A percentile compares a stretch with the other conserved stretches of the same genome.
phyloP scores from a whole-genome alignment of 192 early-diverging fungal species.

The Jimgerdemannia lactiflua region DNA sequence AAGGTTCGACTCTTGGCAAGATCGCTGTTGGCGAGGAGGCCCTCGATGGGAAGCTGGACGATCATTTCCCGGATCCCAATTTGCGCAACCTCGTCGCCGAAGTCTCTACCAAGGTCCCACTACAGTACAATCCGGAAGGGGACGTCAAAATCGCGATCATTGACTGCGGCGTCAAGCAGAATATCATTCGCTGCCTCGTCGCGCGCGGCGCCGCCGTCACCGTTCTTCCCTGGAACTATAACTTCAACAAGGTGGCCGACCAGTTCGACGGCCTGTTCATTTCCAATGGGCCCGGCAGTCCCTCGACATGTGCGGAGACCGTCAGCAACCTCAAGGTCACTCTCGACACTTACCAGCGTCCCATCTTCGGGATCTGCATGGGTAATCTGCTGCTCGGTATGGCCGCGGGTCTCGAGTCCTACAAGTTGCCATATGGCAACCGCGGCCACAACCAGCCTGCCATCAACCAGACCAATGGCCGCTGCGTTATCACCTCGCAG shows the following conservation, averaged over 20 bases:
- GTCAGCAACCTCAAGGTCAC: constrained; percentile 68
- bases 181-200: constrained; percentile 85
- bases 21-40: constrained; percentile 64
- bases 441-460: constrained; percentile 97
- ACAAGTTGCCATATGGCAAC: constrained; percentile 94
- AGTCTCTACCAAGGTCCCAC: constrained; percentile 70
- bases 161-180: constrained; percentile 93
- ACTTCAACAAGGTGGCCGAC: constrained; percentile 56
- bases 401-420: constrained; percentile 80
- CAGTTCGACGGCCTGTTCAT: constrained; percentile 88
- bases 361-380: constrained; percentile 98
- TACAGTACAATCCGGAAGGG: constrained; percentile 72
- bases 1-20: constrained; percentile 83
- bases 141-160: constrained; percentile 80
- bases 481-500: constrained; percentile 92
- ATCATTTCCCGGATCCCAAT: constrained; percentile 69
- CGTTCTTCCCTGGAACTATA: constrained; percentile 88
- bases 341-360: constrained; percentile 59
- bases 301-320: constrained; percentile 61
- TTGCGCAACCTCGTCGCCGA: constrained; percentile 70
- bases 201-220: constrained; percentile 78
- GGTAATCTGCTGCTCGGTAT: constrained; percentile 91
- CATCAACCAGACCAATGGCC: constrained; percentile 68
- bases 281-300: constrained; percentile 92
- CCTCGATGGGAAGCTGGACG: constrained; percentile 26